Evolutionary conservation across 208 protist species (phyloP).

Genomic region (Spongospora subterranea): DNA sequence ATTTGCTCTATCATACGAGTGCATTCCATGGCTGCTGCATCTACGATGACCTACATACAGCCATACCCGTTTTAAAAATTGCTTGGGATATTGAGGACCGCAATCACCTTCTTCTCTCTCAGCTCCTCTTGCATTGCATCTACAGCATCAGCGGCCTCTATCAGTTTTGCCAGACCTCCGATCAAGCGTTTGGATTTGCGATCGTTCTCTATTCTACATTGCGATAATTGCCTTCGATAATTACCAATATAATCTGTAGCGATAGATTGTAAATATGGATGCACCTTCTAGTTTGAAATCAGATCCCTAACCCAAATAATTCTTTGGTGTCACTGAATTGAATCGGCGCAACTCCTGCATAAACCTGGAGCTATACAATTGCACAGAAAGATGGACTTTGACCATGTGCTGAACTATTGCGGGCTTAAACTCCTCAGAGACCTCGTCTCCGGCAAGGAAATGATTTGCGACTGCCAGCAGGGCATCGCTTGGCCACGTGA

Average conservation of each 20-base stretch:
- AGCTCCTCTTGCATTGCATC: conserved; percentile 58
- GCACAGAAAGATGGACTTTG: conserved; percentile 87
- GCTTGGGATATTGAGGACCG: neutral
- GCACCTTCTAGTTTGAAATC: neutral
- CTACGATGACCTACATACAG: conserved; percentile 89
- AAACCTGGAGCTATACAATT: conserved; percentile 85
- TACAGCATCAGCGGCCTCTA: conserved; percentile 52
- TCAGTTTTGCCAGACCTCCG: conserved; percentile 93
- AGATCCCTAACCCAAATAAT: conserved; percentile 89
- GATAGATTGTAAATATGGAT: neutral
- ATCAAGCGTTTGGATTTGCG: conserved; percentile 91
- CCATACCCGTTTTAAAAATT: conserved; percentile 84
- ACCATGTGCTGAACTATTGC: conserved; percentile 93
- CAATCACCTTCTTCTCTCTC: conserved; percentile 13
- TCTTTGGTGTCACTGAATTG: conserved; percentile 98
- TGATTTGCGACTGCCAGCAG: conserved; percentile 87
- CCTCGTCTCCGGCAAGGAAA: conserved; percentile 83
- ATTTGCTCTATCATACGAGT: conserved; percentile 80
- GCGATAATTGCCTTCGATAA: conserved; percentile 89
- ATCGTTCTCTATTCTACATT: conserved; percentile 89
- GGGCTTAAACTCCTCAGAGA: conserved; percentile 83
- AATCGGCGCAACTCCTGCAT: conserved; percentile 87
- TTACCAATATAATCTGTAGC: conserved; percentile 89
- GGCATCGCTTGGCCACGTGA: conserved; percentile 95
- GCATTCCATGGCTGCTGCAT: conserved; percentile 90